Evolutionary conservation across 1,284 basidiomycete species (phyloP).

Genomic region (Boletus semigastroideus): DNA sequence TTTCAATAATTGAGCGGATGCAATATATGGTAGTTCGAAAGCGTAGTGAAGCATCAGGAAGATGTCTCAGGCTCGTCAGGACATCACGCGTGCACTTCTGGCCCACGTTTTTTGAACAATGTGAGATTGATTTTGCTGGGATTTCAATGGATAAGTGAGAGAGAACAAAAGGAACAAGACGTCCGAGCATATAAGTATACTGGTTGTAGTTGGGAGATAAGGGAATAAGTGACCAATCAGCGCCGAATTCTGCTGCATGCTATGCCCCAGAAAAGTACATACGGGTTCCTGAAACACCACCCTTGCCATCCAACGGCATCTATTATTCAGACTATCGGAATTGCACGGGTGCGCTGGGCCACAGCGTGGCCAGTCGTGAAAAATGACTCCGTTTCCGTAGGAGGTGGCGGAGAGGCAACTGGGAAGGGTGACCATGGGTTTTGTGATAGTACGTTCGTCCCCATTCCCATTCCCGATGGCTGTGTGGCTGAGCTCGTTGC

Average conservation of each 20-base stretch:
- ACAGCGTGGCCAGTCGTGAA: constrained; percentile 6
- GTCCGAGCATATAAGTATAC: too few relatives aligned
- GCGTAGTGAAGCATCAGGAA: too few relatives aligned
- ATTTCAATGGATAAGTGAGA: too few relatives aligned
- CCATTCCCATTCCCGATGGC: not conserved
- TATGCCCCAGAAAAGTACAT: not conserved
- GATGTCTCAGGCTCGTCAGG: too few relatives aligned
- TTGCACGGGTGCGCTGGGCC: constrained; percentile 9
- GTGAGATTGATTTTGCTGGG: too few relatives aligned
- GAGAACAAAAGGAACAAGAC: too few relatives aligned
- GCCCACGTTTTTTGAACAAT: too few relatives aligned
- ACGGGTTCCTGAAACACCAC: not conserved
- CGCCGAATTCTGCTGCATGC: not conserved
- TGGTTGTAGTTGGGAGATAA: not conserved
- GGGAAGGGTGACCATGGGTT: constrained; percentile 4
- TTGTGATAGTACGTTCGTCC: not conserved
- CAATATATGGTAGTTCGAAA: too few relatives aligned
- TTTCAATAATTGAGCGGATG: too few relatives aligned
- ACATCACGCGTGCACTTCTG: too few relatives aligned
- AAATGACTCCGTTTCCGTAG: constrained; percentile 11
- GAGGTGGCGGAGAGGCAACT: constrained; percentile 7
- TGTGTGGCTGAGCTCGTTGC: not conserved
- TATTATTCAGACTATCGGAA: constrained; percentile 25
- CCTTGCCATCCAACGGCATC: not conserved
- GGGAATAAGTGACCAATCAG: not conserved